phyloP scores from a whole-genome alignment of 768 basidiomycete species.

The Suillus subaureus region DNA sequence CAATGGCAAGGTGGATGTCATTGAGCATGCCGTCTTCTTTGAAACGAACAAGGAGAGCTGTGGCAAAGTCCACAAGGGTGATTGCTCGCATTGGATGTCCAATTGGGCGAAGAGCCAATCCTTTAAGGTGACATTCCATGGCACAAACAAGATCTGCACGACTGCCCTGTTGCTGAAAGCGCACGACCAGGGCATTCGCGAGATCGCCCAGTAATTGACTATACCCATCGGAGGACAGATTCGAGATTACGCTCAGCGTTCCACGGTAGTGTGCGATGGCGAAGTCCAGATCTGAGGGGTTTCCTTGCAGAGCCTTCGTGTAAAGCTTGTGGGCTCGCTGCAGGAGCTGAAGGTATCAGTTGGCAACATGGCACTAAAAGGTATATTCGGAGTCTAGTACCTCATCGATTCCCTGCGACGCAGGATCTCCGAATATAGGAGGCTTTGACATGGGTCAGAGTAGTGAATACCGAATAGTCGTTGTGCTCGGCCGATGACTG shows the following conservation, averaged over 20 bases:
- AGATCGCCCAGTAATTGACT: conserved; percentile 32
- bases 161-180: conserved; percentile 29
- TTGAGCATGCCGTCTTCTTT: conserved; percentile 20
- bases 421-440: neutral
- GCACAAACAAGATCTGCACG: conserved; percentile 30
- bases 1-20: conserved; percentile 34
- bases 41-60: conserved; percentile 30
- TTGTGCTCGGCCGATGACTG: neutral
- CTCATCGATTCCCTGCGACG: neutral
- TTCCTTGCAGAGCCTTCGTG: conserved; percentile 8
- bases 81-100: conserved; percentile 28
- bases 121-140: conserved; percentile 28
- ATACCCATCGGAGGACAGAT: conserved; percentile 21
- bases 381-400: neutral
- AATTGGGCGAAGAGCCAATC: conserved; percentile 28
- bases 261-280: conserved; percentile 30
- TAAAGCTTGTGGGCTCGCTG: neutral
- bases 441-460: neutral
- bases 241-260: conserved; percentile 15
- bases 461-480: neutral
- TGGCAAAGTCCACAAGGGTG: conserved; percentile 32
- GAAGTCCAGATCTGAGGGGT: conserved; percentile 26
- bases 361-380: neutral
- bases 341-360: neutral
- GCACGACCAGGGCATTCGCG: conserved; percentile 27